A percentile compares a stretch with the other conserved stretches of the same genome.
Conservation (phyloP, 768 basidiomycete genomes). For the Boletus barrowsii region DNA sequence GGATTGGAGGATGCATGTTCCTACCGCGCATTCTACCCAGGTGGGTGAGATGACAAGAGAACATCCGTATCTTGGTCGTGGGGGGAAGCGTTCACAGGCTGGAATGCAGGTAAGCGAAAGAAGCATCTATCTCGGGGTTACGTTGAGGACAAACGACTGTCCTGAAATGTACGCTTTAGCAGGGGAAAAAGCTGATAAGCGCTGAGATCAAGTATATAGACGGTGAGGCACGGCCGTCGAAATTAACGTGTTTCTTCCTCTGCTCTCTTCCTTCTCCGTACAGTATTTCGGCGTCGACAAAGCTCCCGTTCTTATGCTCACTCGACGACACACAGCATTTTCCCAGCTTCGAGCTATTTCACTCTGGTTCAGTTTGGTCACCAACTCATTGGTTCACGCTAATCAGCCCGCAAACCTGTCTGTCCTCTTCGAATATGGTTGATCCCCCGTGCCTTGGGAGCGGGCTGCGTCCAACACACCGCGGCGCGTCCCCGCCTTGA, state of each 20-base stretch:
- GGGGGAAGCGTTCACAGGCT: not conserved
- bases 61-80: not conserved
- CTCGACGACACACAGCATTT: not conserved
- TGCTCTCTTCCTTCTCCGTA: not conserved
- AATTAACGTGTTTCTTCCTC: not conserved
- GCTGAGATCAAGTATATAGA: not conserved
- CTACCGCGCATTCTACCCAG: not conserved
- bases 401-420: not conserved
- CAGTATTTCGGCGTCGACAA: not conserved
- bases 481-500: not conserved
- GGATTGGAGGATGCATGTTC: not conserved
- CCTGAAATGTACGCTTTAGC: not conserved
- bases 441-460: no score
- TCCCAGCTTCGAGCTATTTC: not conserved
- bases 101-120: slow-evolving; percentile 6
- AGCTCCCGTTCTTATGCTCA: no score
- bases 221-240: no score
- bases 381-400: not conserved
- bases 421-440: not conserved
- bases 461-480: not conserved
- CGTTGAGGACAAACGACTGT: not conserved
- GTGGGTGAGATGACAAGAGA: not conserved
- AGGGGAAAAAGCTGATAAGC: not conserved
- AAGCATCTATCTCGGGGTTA: slow-evolving; percentile 1
- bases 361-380: not conserved